Evolutionary conservation across 75 land plant species (phyloP).

Genomic region (Larix kaempferi): DNA sequence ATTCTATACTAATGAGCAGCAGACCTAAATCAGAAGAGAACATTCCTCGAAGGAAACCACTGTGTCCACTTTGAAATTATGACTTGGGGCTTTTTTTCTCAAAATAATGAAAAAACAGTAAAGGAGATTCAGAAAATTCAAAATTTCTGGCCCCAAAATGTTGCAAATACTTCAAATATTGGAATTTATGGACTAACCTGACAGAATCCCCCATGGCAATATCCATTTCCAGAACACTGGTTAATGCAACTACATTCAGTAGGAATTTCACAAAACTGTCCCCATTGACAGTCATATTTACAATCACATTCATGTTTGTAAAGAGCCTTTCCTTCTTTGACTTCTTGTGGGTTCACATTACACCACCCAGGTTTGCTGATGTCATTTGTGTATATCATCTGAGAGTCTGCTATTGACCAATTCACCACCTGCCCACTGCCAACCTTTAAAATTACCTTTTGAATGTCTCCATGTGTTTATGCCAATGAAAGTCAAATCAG

Average conservation of each 20-base stretch:
- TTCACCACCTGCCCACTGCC: conserved; percentile 47
- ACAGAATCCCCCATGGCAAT: conserved; percentile 88
- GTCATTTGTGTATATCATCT: conserved; percentile 62
- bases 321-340: conserved; percentile 32
- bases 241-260: conserved; percentile 65
- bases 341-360: conserved; percentile 79
- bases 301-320: conserved; percentile 85
- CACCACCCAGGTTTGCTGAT: conserved; percentile 77
- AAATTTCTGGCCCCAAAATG: neutral
- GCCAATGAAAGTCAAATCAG: conserved; percentile 1
- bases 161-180: neutral
- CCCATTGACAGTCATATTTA: conserved; percentile 74
- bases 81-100: neutral
- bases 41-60: neutral
- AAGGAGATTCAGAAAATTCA: neutral
- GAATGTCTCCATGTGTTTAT: neutral
- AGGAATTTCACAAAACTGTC: conserved; percentile 71
- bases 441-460: conserved; percentile 37
- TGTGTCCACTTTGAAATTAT: neutral
- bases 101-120: neutral
- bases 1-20: neutral
- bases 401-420: conserved; percentile 64
- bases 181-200: conserved; percentile 36
- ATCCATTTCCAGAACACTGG: conserved; percentile 85
- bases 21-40: neutral